Evolutionary conservation across 1,284 basidiomycete genomes (phyloP), one percentile per base, ranked within the genome.

Genomic region (Irpex lacteus): DNA sequence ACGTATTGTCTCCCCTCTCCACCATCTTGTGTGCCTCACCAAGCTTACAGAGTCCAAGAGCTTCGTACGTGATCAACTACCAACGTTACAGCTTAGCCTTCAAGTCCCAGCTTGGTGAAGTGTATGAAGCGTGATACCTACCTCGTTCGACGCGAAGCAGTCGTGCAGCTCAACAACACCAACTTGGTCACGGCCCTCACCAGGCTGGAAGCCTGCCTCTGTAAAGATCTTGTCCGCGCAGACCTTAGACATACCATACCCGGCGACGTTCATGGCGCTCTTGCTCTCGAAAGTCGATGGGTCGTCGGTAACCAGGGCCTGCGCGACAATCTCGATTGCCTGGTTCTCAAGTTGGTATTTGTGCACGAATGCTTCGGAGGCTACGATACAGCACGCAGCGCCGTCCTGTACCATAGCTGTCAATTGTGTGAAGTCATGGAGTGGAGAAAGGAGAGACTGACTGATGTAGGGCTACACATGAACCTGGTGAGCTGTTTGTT

Each of bases 381-480:
- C 91, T 21, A 96, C 80, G 63, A 96, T 84, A 65, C 88, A 90
- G 68, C 88, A 90, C 1, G 89, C 90, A 50, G 89, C 88, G 36
- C 89, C 90, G 65, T 92, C 89, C 89, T 91, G 63, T 19, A 15
- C 15, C 40, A 15, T 44, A 15, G 15, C 2, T 56, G 13, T 50
- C n/a, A 34, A 47, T 19, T 50, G 56, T 58, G 65, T 2, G 37
- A 57, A n/a, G 44, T 3, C 44, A 47, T 47, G 4, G 6, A 47
- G 9, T n/a, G 9, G 32, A 11, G 34, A 19, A 37, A 19, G n/a
- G 18, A 52, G 15, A 64, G 19, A 59, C 68, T 63, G 63, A 88
- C 88, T 4, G 89, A 90, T 40, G 94, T 95, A 0, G 94, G 94
- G 68, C 90, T 93, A 72, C 94, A 96, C 92, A 95, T 94, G 73